Evolutionary conservation across 495 filamentous ascomycete species (phyloP), one percentile per base, ranked within the genome.

Genomic region (Podospora pseudopauciseta): DNA sequence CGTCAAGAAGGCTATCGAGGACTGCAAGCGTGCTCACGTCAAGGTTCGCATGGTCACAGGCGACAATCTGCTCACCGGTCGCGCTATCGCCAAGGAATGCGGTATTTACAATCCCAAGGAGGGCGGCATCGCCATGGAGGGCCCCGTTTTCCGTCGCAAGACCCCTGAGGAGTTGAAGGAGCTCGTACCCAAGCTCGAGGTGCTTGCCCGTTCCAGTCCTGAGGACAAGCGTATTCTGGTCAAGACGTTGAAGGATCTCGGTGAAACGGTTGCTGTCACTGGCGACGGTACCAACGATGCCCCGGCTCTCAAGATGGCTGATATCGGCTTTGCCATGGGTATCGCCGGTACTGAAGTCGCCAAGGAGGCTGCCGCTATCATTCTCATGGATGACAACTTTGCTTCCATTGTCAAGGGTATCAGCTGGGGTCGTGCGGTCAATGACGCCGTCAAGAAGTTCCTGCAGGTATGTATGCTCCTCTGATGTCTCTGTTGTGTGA

Each of bases 291-390:
- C 92, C 49, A 96, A 96, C 71, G 92, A 96, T 78, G 92, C 91
- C 1, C 92, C 92, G 13, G 92, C 92, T 61, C 83, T 96, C 68
- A 92, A 91, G 73, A 89, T 89, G 71, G 92, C 92, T 18, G 92
- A 96, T 79, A 91, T 96, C 39, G 92, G 92, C n/a, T 96, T 96
- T 77, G 93, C 92, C 66, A 96, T 96, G 92, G 92, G 92, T 53
- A 93, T 95, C 74, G 87, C 91, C 23, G 92, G 92, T 55, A 96
- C 92, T 1, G 92, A 95, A 73, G 92, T 96, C 5, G 92, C 92
- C 27, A 96, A 96, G 81, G 92, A 96, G 77, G 92, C 92, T 11
- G 94, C 92, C 64, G 90, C 90, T 1, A 96, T 96, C 68, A 94
- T 96, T 72, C 84, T 96, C 1, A 89, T 96, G 83, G 92, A 96